Evolutionary conservation across 2,329 filamentous ascomycete genomes (phyloP), one percentile per base, ranked within the genome.

Genomic region (Fusarium sp.): DNA sequence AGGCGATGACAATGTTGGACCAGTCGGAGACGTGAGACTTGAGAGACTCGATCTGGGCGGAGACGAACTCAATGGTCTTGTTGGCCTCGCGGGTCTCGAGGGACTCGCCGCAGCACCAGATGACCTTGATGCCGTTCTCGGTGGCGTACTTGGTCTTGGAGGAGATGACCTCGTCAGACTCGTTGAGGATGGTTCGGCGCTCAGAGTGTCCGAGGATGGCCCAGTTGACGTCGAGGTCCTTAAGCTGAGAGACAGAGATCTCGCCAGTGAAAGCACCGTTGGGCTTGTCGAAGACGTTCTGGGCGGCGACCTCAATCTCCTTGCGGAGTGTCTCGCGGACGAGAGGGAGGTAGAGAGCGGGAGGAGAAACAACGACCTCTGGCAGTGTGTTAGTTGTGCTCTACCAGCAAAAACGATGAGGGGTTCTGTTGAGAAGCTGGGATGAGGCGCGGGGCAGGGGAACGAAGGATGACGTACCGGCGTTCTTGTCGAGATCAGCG

Each of bases 231-330:
- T 89, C 89, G 83, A 86, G 89, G 82, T 98, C 96, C 83, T 92
- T 90, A 76, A 99, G 90, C 85, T 98, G 96, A 67, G 90, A 84
- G 70, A 94, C 94, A 71, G 91, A 94, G 84, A 97, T 96, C 85
- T 99, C 96, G 77, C 96, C 96, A 35, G 96, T 99, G 87, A 92
- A 98, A 75, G 96, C 96, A 75, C 96, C 96, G 81, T 96, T 94
- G 80, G 94, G 93, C 88, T 95, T 95, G 87, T 98, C 92, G 83
- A 89, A 98, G 81, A 98, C 93, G 83, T 99, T 99, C 85, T 99
- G 96, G 59, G 96, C 91, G 59, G 95, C 92, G 68, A 99, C 92
- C 77, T 92, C 91, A 79, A 99, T 86, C 71, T 90, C 89, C 74
- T 87, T 78, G 79, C 90, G 89, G 75, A 95, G 87, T 77, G 90